Evolutionary conservation across 2,329 filamentous ascomycete genomes (phyloP), one percentile per base, ranked within the genome.

Genomic region (Fusarium sp.): DNA sequence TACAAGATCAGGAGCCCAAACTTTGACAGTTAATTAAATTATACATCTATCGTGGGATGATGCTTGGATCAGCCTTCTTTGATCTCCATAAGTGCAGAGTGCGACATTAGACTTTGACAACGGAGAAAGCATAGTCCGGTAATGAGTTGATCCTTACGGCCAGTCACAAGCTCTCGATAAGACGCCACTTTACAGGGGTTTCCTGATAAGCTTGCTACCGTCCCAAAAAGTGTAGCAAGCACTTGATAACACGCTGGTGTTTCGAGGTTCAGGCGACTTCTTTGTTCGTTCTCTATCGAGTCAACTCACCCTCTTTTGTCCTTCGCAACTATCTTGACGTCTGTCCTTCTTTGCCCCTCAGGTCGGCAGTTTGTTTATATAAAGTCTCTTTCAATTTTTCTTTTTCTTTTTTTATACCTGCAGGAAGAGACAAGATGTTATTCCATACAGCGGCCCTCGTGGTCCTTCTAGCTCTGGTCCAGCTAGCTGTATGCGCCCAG

Each of bases 401-500:
- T 12, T 29, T 65, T 47, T 42, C 52, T 50, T 63, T 64, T 64
- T 53, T 50, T 65, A 52, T 71, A 63, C 58, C 45, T 73, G 69
- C 62, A 69, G 67, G 57, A 57, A 38, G 39, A 38, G 35, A 56
- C 38, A 82, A 79, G 71, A 89, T 91, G 89, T 84, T 88, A 80
- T 79, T 89, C 71, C 82, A 78, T 78, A 83, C 83, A 66, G 83
- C 85, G 77, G 81, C 85, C 69, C 80, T 89, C 78, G 81, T 84
- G 62, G 76, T 89, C 75, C 81, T 91, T 68, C 79, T 90, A 69
- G 83, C 85, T 47, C 78, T 91, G 17, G 78, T 86, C 66, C 88
- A 90, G 76, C 75, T 91, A 65, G 87, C 82, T 22, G 74, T 87
- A 62, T 90, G 88, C 80, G 85, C 85, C 42, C 87, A 95, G 78